Evolutionary conservation across 1,139 yeast species (phyloP), one percentile per base, ranked within the genome.

Genomic region (Geotrichum australiense): DNA sequence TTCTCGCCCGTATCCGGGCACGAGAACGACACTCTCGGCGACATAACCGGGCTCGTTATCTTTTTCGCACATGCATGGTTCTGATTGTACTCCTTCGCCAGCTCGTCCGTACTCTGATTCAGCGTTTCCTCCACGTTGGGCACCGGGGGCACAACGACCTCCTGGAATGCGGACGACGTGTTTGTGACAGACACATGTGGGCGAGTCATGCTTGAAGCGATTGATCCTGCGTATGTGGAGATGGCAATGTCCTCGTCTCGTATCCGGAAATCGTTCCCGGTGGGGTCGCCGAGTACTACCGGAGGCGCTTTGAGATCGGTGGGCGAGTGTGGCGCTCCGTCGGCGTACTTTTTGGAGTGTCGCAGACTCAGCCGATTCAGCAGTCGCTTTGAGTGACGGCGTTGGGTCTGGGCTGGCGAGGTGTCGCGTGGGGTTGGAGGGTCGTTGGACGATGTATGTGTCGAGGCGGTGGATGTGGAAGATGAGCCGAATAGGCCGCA

Each of bases 211-310:
- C 33, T 39, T 10, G 42, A 39, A 15, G 32, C 27, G 11, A 34
- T 22, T 4, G 35, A 27, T 6, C 25, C 31, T 3, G 42, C 42
- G n/a, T 34, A 28, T 26, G 38, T 28, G 2, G 42, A 27, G 11
- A 34, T 22, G 3, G 42, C 42, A 22, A 39, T 34, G 33, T 39
- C 42, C 20, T 39, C 42, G 24, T 39, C 42, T 12, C 42, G 24
- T 11, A 39, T 39, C 3, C 42, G 31, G 19, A 34, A 39, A 18
- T 39, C 42, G 18, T 39, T 33, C 2, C 39, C 39, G 14, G 32
- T 35, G 26, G 39, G 14, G 6, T 33, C 39, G 10, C 14, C n/a
- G 16, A 35, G 26, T n/a, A n/a, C 21, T 8, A 7, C 3, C 11
- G 34, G 12, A 18, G n/a, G n/a, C n/a, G n/a, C n/a, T 18, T 18